Evolutionary conservation across 257 asterid genomes (phyloP), one percentile per base, ranked within the genome.

Genomic region (Misopates orontium): DNA sequence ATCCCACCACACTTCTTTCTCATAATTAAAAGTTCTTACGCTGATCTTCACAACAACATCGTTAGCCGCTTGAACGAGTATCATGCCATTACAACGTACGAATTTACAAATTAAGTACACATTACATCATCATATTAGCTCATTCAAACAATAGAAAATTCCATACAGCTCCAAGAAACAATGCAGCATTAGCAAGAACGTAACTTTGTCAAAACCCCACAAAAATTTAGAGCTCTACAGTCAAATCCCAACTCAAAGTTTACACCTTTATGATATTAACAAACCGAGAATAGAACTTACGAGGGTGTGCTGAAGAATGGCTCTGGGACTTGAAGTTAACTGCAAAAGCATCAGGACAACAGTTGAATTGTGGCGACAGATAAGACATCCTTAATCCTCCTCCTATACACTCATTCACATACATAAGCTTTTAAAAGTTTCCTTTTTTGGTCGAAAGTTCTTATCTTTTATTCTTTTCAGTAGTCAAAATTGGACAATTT

Each of bases 361-460:
- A 87, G 84, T 79, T 85, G 87, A 93, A 93, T 66, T 93, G 97
- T 32, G 97, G 96, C 95, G 90, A 75, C 69, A 93, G 72, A 77
- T 95, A 93, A 75, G 97, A 83, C 97, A 93, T 90, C 58, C 71
- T 84, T 73, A 28, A 28, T 2, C 36, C 7, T 28, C 36, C 74
- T 70, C 76, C 72, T 63, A 69, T 50, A 59, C 4, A 71, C 47
- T 60, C 78, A 71, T 72, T 42, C 70, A 72, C 68, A n/a, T n/a
- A n/a, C n/a, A n/a, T n/a, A n/a, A n/a, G n/a, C n/a, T n/a, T n/a
- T n/a, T n/a, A n/a, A 28, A 32, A 66, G 55, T 47, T 10, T 10
- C 60, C 24, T 49, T 12, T 25, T 28, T 20, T n/a, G 8, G 14
- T 7, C n/a, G 15, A 5, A 36, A 41, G 54, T 64, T 64, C 45